Base-by-base conservation (phyloP, 2,329 filamentous ascomycete genomes). In the Apiospora arundinis region DNA sequence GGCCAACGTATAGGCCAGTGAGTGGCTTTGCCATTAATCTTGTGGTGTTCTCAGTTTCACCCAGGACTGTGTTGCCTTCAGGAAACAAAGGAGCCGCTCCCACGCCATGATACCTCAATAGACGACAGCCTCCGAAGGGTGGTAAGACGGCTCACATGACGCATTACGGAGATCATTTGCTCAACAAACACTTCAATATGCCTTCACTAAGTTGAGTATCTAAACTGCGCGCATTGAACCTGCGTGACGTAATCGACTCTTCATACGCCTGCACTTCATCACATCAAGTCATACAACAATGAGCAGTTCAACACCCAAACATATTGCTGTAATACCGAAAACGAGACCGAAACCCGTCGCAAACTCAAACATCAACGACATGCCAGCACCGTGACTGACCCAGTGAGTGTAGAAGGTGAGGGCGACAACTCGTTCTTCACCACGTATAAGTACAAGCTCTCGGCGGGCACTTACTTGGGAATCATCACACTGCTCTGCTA, bases 391-490 rank as follows among this genome's bases (percentile, higher is more conserved):
- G 28, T 9, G 4, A 23, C 11, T 9, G 4, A 23, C 11, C 25
- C 14, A 8, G 5, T 18, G 4, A 8, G 5, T 18, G 4, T 11
- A 46, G 45, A 49, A 46, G 52, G 48, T 18, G 45, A 44, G 37
- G 9, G 23, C 46, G n/a, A 9, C 25, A 56, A 16, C 49, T 56
- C 49, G 14, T 28, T 48, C 49, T 66, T 72, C 48, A 18, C 42
- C 45, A 67, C 65, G 4, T 71, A 73, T 14, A 85, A 89, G 52
- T 90, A 93, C 74, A 92, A 93, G 70, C 91, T 94, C 75, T 90
- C 93, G 16, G 92, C 93, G 70, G 91, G 92, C 74, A 92, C 90
- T 1, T 92, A 91, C 0, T 90, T 92, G 4, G 91, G 91, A 0
- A 90, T 70, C 25, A 73, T 73, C 11, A 69, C 70, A 4, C 56